Base-by-base conservation (phyloP, 2,329 filamentous ascomycete genomes). In the Alternaria ethzedia region DNA sequence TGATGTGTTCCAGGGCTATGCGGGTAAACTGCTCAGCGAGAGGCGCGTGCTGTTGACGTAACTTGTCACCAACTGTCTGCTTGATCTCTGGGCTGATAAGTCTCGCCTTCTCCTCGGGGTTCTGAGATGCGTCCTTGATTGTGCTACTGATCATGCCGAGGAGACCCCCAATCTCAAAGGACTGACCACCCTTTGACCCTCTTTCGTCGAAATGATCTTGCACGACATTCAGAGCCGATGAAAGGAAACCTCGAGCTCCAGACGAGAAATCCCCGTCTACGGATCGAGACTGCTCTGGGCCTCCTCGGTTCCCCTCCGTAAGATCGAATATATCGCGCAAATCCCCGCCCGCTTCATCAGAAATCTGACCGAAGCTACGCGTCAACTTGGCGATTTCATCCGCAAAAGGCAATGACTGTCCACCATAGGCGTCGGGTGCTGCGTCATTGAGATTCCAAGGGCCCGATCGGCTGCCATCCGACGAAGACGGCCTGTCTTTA, bases 1-100 rank as follows among this genome's bases (percentile, higher is more conserved):
- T 76, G 64, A 76, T 73, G 51, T 76, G 74, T 8, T 75, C 74
- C 9, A 76, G 57, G 0, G 74, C 74, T 21, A 76, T 73, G 1
- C 65, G 68, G 6, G 74, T 76, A 52, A 76, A 76, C 10, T 76
- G 74, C 36, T 75, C 74, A 10, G 74, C 72, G 46, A 76, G 73
- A 9, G 69, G 43, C 21, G 71, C 62, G 59, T 75, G 74, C 45
- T 75, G 73, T n/a, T 56, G 61, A 9, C 73, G 69, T 26, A 76
- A 59, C 58, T 75, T 76, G 10, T 69, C 70, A 6, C 66, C 73
- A 4, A 76, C 72, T 44, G 67, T 66, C 43, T 74, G 63, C 51
- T 74, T 76, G 62, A 76, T 76, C 47, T 76, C 74, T 6, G 74
- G 74, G 45, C 74, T 76, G 25, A 76, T 76, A 20, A 76, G 66